A percentile compares a stretch with the other conserved stretches of the same genome.
Conservation (phyloP, 805 yeast species). For the Schwanniomyces polymorphus region DNA sequence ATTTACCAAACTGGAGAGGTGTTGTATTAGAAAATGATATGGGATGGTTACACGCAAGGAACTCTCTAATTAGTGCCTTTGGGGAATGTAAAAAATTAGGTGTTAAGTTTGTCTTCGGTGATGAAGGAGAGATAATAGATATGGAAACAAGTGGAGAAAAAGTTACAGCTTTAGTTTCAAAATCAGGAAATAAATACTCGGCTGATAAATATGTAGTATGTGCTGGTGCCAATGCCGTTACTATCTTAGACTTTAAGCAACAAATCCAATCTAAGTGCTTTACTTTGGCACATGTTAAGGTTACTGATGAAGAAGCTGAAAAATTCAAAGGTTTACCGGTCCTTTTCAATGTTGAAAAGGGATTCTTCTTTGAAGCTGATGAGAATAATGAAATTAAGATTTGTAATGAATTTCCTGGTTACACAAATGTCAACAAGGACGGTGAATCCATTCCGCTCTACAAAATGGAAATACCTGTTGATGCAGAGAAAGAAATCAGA, state of each 20-base stretch:
- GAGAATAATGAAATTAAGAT: conserved; percentile 30
- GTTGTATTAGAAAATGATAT: conserved; percentile 1
- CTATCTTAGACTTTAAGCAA: conserved; percentile 30
- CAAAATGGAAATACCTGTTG: conserved; percentile 26
- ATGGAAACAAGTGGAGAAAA: conserved; percentile 5
- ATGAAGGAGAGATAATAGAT: conserved; percentile 15
- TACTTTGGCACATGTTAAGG: conserved; percentile 41
- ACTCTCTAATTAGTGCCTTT: conserved; percentile 10
- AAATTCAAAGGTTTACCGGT: conserved; percentile 33
- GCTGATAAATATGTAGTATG: conserved; percentile 29
- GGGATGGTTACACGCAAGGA: conserved; percentile 6
- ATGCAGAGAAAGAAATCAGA: conserved; percentile 29
- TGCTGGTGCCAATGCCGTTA: conserved; percentile 40
- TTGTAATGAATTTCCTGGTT: conserved; percentile 43
- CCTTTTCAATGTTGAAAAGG: conserved; percentile 33
- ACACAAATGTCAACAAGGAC: conserved; percentile 17
- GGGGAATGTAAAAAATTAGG: conserved; percentile 28
- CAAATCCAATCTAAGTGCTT: conserved; percentile 40
- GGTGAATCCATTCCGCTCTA: conserved; percentile 26
- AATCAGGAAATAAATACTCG: conserved; percentile 18
- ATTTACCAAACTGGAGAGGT: conserved; percentile 7
- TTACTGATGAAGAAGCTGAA: conserved; percentile 30
- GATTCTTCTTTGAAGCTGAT: conserved; percentile 44
- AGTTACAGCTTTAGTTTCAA: conserved; percentile 20
- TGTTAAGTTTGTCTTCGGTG: conserved; percentile 25